Conservation (phyloP, 805 yeast species). For the Lachancea cidri region DNA sequence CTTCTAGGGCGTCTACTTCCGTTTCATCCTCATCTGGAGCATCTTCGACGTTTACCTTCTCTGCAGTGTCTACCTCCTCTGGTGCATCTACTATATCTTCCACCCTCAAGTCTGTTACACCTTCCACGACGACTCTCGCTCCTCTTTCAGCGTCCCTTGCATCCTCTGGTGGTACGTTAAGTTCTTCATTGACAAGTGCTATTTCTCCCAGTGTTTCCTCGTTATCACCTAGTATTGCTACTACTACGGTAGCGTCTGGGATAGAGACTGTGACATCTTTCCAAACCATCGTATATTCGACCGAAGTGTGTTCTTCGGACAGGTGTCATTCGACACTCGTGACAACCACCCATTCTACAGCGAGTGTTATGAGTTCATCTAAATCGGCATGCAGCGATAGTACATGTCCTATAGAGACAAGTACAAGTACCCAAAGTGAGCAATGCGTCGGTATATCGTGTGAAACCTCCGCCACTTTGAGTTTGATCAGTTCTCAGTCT, state of each 20-base stretch:
- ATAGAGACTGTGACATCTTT: constrained; percentile 10
- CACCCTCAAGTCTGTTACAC: background rate
- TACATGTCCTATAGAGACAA: background rate
- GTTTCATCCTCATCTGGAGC: background rate
- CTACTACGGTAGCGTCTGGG: no score
- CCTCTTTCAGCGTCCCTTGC: constrained; percentile 1
- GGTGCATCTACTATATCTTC: background rate
- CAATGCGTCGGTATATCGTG: background rate
- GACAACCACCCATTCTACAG: background rate
- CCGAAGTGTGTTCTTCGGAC: background rate
- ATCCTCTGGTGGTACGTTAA: background rate
- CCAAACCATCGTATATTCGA: background rate
- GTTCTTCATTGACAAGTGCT: background rate
- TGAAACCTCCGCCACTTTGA: background rate
- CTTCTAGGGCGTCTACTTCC: background rate
- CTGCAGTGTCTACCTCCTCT: background rate
- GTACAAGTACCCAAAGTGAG: background rate
- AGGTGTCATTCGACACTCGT: background rate
- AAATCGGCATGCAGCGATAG: background rate
- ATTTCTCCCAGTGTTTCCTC: constrained; percentile 7
- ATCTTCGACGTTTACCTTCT: background rate
- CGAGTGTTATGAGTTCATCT: background rate
- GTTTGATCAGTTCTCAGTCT: background rate
- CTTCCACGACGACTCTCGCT: background rate
- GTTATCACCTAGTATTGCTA: no score